Base-by-base conservation (phyloP, 176 grass and related monocot genomes). In the Carex littledalei region DNA sequence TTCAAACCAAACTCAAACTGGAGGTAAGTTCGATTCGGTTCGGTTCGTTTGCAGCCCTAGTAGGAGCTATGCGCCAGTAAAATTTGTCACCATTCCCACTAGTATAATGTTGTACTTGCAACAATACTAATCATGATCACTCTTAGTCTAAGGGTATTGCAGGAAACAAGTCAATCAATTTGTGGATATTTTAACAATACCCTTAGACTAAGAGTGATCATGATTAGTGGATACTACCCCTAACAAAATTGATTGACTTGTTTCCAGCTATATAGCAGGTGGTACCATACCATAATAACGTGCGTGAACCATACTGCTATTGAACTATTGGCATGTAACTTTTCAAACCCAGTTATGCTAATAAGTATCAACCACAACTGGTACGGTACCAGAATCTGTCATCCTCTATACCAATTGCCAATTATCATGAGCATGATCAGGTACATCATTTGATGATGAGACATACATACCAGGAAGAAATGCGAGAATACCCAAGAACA, bases 391-490 rank as follows among this genome's bases (percentile, higher is more conserved):
- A 75, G 61, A 61, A 67, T 16, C 11, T 66, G 0, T 15, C 29
- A 34, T 67, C 64, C 13, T 34, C 64, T 16, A 16, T 16, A 67
- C 29, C 5, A 6, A 67, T 34, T 34, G 0, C 64, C 15, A 67
- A 34, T 24, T 6, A 34, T 67, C 8, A 67, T 67, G 13, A 32
- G 11, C 21, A 8, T 15, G 37, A 71, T 71, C 34, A 71, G 65
- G 14, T 68, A 68, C 65, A 16, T 18, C 3, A 43, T 20, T 70
- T 74, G 10, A 74, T 22, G 8, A 63, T 43, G 35, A 9, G 31
- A 26, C 3, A 67, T 17, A 37, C 95, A 64, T 98, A 98, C 95
- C 95, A 61, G 95, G 95, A 86, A 98, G 96, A 78, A 98, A 98
- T 0, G 96, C 85, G 79, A 98, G 96, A 75, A 95, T 55, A 41